Evolutionary conservation across 805 yeast species (phyloP), one percentile per base, ranked within the genome.

Genomic region (Lipomyces starkeyi): DNA sequence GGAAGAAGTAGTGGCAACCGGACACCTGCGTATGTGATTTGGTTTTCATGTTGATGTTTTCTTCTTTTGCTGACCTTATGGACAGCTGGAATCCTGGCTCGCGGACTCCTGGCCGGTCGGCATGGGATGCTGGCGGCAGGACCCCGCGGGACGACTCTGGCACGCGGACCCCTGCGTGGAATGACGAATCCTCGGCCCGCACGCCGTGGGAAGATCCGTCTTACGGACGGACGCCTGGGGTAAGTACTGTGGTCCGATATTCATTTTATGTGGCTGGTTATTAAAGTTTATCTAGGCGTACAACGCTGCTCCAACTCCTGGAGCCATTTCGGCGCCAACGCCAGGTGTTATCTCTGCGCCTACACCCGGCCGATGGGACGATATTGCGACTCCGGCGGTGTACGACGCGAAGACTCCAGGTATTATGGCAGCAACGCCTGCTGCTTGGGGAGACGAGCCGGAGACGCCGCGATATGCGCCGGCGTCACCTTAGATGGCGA

Each of bases 51-150:
- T 14, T 25, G 47, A 9, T 17, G n/a, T 55, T 55, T 35, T 4
- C 1, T 7, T 14, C 35, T 32, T 11, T 25, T 9, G 14, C 47
- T 27, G 35, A 52, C 52, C 27, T 20, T 17, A 5, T 2, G 20
- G 57, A 8, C 47, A 62, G 81, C 80, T 74, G 85, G 79, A 75
- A 80, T 74, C 64, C 78, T 78, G 52, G 75, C 34, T 49, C 84
- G 27, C 80, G 82, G 40, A 80, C 83, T 27, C 83, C 87, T 3
- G 79, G 80, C 20, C 81, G 83, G 82, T 73, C 73, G 61, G 76
- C 76, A 11, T 66, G 74, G 74, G 67, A 65, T 32, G 64, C 60
- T 1, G 55, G 60, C n/a, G 75, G 75, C 20, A 73, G 68, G 20
- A 71, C 74, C 13, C 68, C 76, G 9, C 82, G 83, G 53, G 80